Evolutionary conservation across 139 green algal genomes (phyloP), one percentile per base, ranked within the genome.

Genomic region (Chlorella sp.): DNA sequence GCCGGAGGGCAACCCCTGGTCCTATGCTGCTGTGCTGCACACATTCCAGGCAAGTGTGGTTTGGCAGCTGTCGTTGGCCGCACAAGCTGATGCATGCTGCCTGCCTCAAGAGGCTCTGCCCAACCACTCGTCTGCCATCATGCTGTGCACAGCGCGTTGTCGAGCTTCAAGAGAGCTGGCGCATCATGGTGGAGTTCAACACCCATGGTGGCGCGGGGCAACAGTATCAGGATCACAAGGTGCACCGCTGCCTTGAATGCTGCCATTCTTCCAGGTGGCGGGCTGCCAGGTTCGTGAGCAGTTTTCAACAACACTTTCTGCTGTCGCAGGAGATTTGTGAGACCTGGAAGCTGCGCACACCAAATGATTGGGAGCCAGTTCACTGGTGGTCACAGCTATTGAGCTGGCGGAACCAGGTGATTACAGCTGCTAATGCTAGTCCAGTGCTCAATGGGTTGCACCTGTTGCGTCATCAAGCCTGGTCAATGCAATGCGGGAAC

Each of bases 361-460:
- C 97, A 69, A 99, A 99, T 81, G 93, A 95, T 68, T 99, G 96
- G 96, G 97, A 99, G 89, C 86, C 89, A 40, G 68, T 99, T 73
- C 75, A 90, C 6, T 92, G 93, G 82, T 99, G 97, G 97, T 92
- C 92, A 67, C 93, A 99, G 85, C 84, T 99, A 73, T 90, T 99
- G 80, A 86, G 96, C 85, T 99, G 97, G 97, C 94, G 97, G 81
- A 98, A 98, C 88, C 92, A 97, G 85, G 79, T 41, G 60, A 26
- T 40, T 0, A 54, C 22, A 30, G 30, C 16, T 22, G 16, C 22
- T 76, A 1, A 20, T 38, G 17, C 24, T 17, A 24, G 22, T 36
- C 56, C 56, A n/a, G n/a, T 24, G 34, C n/a, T 32, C 34, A 14
- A 1, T 43, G 43, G 36, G 1, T 43, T 14, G 34, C 20, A 24